These are phyloP conservation scores for Cercis canadensis DNA, from an alignment of 306 rosid genomes.

Conservation along the genomic window DNA sequence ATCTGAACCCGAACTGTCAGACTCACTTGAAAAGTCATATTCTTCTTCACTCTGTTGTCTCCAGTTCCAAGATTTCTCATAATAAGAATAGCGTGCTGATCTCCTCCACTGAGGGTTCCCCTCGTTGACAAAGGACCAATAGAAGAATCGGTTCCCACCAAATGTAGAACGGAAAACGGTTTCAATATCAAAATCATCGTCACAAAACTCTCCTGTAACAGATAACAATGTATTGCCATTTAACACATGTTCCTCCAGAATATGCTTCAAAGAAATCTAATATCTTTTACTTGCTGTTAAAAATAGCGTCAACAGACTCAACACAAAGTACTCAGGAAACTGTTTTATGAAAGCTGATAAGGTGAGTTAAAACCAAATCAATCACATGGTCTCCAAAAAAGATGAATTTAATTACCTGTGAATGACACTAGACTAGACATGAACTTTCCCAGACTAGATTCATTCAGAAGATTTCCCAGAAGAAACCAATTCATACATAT, in stretches of 20 bases:
- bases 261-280: constrained; percentile 6
- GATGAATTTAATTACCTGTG: constrained; percentile 4
- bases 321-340: not conserved
- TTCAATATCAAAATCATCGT: constrained; percentile 69
- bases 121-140: constrained; percentile 76
- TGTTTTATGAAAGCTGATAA: constrained; percentile 28
- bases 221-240: constrained; percentile 13
- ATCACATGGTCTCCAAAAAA: constrained; percentile 5
- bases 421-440: constrained; percentile 5
- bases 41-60: constrained; percentile 51
- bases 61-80: constrained; percentile 63
- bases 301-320: constrained; percentile 16
- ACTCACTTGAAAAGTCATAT: constrained; percentile 51
- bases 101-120: constrained; percentile 71
- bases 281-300: constrained; percentile 22
- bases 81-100: constrained; percentile 50
- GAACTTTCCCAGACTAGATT: constrained; percentile 16
- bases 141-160: constrained; percentile 59
- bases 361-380: constrained; percentile 28
- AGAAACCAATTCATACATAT: constrained; percentile 2
- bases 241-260: constrained; percentile 8
- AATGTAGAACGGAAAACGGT: constrained; percentile 61
- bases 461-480: constrained; percentile 10
- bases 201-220: constrained; percentile 64
- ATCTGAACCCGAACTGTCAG: constrained; percentile 45